These are phyloP conservation scores for Stramenopiles sp. DNA, from an alignment of 352 stramenopile species.

Conservation along the genomic window DNA sequence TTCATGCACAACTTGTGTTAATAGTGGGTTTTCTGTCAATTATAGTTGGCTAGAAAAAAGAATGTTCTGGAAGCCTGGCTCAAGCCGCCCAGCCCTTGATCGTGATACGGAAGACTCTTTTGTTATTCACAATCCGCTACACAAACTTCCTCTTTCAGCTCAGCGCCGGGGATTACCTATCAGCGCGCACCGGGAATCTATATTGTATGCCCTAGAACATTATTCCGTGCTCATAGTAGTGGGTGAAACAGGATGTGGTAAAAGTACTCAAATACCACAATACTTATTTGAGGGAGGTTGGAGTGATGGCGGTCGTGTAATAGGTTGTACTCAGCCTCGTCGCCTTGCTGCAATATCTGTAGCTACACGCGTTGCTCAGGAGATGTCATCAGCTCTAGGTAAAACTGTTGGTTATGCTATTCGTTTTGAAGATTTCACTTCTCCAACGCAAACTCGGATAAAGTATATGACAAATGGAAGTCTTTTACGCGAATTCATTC, in stretches of 20 bases:
- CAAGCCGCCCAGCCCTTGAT: background rate
- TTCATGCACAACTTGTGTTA: too few species aligned
- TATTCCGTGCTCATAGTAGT: constrained; percentile 43
- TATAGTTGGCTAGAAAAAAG: too few species aligned
- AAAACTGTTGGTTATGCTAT: constrained; percentile 67
- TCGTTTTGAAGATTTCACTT: constrained; percentile 58
- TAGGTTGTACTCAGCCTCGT: constrained; percentile 86
- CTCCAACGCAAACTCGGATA: constrained; percentile 62
- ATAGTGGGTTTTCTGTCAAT: too few species aligned
- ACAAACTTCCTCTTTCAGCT: background rate
- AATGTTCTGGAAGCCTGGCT: constrained; percentile 6
- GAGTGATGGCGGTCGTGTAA: constrained; percentile 60
- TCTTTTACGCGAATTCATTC: constrained; percentile 90
- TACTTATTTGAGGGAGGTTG: constrained; percentile 91
- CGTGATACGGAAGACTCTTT: too few species aligned
- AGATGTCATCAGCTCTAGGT: constrained; percentile 63
- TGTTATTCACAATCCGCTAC: too few species aligned
- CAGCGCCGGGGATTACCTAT: constrained; percentile 8
- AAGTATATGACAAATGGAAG: constrained; percentile 99
- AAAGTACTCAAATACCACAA: constrained; percentile 98
- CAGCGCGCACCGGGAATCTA: background rate
- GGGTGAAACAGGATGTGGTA: constrained; percentile 86
- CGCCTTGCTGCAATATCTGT: constrained; percentile 86
- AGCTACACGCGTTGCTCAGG: constrained; percentile 74
- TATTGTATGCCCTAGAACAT: constrained; percentile 22